Conservation (phyloP, 805 yeast species). For the Candida endomychidarum region DNA sequence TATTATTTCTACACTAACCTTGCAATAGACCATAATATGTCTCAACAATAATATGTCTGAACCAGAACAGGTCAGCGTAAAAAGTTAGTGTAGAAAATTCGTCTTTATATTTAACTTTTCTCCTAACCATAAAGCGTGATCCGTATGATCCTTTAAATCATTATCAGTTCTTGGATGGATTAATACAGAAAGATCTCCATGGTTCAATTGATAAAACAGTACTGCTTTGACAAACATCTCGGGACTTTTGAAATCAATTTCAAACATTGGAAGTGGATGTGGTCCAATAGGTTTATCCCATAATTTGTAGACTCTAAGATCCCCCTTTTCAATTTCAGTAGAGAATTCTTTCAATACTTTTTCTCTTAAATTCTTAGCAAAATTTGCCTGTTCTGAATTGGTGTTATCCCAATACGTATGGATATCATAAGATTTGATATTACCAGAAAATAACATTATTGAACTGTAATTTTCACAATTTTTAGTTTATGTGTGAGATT, state of each 20-base stretch:
- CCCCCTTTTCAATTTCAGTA: slow-evolving; percentile 40
- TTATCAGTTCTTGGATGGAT: slow-evolving; percentile 51
- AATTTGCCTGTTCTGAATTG: slow-evolving; percentile 30
- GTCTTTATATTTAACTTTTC: slow-evolving; percentile 33
- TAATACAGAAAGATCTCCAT: slow-evolving; percentile 50
- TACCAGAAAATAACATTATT: slow-evolving; percentile 19
- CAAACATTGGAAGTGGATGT: slow-evolving; percentile 60
- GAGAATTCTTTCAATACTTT: slow-evolving; percentile 43
- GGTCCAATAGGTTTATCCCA: slow-evolving; percentile 57
- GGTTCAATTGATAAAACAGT: slow-evolving; percentile 53
- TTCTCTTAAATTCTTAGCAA: slow-evolving; percentile 39
- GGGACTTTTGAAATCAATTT: slow-evolving; percentile 50
- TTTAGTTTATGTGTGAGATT: background rate
- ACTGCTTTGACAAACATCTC: slow-evolving; percentile 45
- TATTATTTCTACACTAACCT: no score
- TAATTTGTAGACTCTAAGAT: slow-evolving; percentile 42
- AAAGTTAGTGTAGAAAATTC: background rate
- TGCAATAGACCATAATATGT: no score
- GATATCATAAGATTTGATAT: slow-evolving; percentile 47
- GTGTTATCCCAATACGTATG: slow-evolving; percentile 52
- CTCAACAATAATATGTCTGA: background rate
- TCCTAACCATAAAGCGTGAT: slow-evolving; percentile 59
- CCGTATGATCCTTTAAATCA: slow-evolving; percentile 50
- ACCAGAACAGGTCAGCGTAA: no score
- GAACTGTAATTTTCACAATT: no score